Evolutionary conservation across 2,329 filamentous ascomycete species (phyloP).

Genomic region (Exophiala calicioides): DNA sequence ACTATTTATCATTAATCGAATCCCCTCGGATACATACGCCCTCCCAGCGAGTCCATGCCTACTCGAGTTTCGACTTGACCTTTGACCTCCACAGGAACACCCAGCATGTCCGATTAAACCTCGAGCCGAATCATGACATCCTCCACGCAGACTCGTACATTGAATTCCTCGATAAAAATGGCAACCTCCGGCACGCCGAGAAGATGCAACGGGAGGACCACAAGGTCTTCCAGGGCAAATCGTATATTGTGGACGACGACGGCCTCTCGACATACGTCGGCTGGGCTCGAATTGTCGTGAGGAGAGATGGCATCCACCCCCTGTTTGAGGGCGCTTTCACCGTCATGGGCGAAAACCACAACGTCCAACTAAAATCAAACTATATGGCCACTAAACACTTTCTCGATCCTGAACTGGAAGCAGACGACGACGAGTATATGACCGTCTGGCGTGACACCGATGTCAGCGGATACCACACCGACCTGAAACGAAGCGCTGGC

Average conservation of each 20-base stretch:
- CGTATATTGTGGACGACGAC: constrained; percentile 66
- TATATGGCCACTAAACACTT: constrained; percentile 72
- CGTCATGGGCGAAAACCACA: constrained; percentile 78
- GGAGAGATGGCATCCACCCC: constrained; percentile 72
- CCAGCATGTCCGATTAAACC: constrained; percentile 72
- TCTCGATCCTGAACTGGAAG: constrained; percentile 66
- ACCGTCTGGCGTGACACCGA: constrained; percentile 91
- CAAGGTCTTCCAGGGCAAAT: constrained; percentile 78
- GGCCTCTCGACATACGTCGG: constrained; percentile 77
- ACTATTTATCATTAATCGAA: constrained; percentile 70
- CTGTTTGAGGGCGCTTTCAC: constrained; percentile 90
- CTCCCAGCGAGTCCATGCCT: constrained; percentile 74
- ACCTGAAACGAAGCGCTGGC: constrained; percentile 63
- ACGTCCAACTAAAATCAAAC: constrained; percentile 73
- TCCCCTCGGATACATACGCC: constrained; percentile 76
- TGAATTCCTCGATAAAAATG: constrained; percentile 70
- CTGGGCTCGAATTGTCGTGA: constrained; percentile 80
- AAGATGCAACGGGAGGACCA: constrained; percentile 71
- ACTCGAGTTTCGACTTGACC: constrained; percentile 80
- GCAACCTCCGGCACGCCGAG: constrained; percentile 66
- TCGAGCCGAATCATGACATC: constrained; percentile 91
- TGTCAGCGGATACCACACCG: constrained; percentile 60
- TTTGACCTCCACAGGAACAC: constrained; percentile 70
- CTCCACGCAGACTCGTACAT: constrained; percentile 74
- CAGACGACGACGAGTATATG: constrained; percentile 72